Conservation (phyloP, 176 grass and related monocot species). For the Aegilops umbellulata region DNA sequence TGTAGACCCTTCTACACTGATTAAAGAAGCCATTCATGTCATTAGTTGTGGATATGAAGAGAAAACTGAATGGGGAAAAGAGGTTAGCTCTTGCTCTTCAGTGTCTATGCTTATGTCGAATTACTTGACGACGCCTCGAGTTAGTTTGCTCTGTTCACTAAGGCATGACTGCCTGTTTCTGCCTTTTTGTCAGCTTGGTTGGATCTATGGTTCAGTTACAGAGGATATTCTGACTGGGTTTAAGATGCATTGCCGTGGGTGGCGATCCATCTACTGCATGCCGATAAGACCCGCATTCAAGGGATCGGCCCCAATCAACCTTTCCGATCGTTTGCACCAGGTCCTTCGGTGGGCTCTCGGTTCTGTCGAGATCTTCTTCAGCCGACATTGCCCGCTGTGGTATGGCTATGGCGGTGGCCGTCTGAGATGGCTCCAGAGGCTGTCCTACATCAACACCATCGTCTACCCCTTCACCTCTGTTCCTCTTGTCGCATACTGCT, state of each 20-base stretch:
- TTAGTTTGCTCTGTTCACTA: conserved; percentile 8
- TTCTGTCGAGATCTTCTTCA: conserved; percentile 91
- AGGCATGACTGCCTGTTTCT: conserved; percentile 11
- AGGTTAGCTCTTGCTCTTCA: conserved; percentile 44
- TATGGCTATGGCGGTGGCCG: conserved; percentile 82
- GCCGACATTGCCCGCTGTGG: conserved; percentile 89
- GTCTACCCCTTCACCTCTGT: conserved; percentile 93
- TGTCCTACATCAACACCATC: conserved; percentile 97
- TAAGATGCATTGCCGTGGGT: conserved; percentile 98
- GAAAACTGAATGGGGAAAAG: conserved; percentile 99
- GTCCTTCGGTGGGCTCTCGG: conserved; percentile 98
- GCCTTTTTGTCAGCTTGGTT: conserved; percentile 58
- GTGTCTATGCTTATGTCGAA: background rate
- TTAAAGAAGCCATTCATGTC: conserved; percentile 98
- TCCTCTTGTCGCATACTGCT: conserved; percentile 85
- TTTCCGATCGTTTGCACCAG: conserved; percentile 92
- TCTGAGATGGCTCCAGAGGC: conserved; percentile 90
- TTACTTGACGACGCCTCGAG: background rate
- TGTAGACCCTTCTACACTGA: conserved; percentile 68
- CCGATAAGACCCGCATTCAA: conserved; percentile 88
- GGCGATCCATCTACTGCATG: conserved; percentile 98
- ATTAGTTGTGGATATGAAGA: conserved; percentile 97
- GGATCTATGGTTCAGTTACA: conserved; percentile 98
- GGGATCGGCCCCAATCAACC: conserved; percentile 94
- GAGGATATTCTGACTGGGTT: conserved; percentile 91